These are phyloP conservation scores for Fusarium begoniae DNA, from an alignment of 2,329 filamentous ascomycete genomes.

Conservation along the genomic window DNA sequence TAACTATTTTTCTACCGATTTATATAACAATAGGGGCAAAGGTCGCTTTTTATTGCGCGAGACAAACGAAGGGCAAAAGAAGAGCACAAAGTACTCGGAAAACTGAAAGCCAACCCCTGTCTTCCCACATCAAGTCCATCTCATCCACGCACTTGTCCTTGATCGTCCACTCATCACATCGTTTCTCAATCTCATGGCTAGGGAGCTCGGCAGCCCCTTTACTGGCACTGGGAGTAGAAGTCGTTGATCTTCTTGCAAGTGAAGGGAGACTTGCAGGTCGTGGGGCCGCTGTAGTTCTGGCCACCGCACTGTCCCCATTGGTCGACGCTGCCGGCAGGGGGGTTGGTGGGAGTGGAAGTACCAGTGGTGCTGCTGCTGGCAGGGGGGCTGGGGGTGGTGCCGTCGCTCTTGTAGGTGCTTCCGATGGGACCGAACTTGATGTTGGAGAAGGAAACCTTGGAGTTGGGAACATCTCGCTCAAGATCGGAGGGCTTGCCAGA, in stretches of 20 bases:
- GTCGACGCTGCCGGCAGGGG: slow-evolving; percentile 22
- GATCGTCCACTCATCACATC: background rate
- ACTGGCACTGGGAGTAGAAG: slow-evolving; percentile 55
- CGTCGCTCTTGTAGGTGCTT: slow-evolving; percentile 54
- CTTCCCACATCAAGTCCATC: background rate
- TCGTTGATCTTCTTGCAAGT: slow-evolving; percentile 51
- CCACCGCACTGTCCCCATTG: slow-evolving; percentile 53
- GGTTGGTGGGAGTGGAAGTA: slow-evolving; percentile 3
- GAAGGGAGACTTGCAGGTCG: slow-evolving; percentile 46
- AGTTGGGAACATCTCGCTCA: slow-evolving; percentile 55
- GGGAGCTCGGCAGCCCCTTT: slow-evolving; percentile 8
- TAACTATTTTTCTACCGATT: slow-evolving; percentile 18
- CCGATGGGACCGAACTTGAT: slow-evolving; percentile 66
- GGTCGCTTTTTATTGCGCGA: slow-evolving; percentile 18
- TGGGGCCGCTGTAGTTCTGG: slow-evolving; percentile 48
- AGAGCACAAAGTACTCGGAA: slow-evolving; percentile 6
- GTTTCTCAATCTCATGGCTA: background rate
- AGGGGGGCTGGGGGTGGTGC: slow-evolving; percentile 20
- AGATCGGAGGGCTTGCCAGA: slow-evolving; percentile 57
- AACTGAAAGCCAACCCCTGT: slow-evolving; percentile 7
- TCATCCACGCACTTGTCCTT: background rate
- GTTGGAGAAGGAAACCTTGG: slow-evolving; percentile 66
- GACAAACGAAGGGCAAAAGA: slow-evolving; percentile 23
- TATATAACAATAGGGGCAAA: slow-evolving; percentile 23
- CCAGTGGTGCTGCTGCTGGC: background rate